A percentile compares a stretch with the other conserved stretches of the same genome.
Evolutionary conservation across 2,329 filamentous ascomycete species (phyloP).

Genomic region (Fusarium nurragi): DNA sequence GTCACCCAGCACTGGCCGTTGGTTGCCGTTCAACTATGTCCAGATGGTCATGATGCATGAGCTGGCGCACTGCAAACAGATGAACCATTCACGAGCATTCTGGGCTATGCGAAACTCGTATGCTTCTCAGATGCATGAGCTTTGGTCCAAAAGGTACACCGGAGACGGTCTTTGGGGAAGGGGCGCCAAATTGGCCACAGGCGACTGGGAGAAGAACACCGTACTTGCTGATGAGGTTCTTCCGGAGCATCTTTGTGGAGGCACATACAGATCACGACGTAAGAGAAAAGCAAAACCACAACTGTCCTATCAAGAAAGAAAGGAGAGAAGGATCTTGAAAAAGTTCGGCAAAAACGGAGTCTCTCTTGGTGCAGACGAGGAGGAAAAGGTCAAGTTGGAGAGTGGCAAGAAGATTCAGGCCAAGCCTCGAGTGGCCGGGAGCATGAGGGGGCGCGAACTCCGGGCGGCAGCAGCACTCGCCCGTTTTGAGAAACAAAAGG

Average conservation of each 20-base stretch:
- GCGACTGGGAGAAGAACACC: slow-evolving; percentile 65
- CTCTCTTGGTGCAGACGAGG: slow-evolving; percentile 74
- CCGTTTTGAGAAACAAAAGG: slow-evolving; percentile 70
- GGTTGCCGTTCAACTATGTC: slow-evolving; percentile 85
- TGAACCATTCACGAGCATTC: slow-evolving; percentile 86
- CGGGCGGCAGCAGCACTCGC: slow-evolving; percentile 80
- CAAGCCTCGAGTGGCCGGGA: slow-evolving; percentile 78
- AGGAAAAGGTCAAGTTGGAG: slow-evolving; percentile 72
- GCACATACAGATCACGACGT: slow-evolving; percentile 73
- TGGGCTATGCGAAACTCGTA: slow-evolving; percentile 82
- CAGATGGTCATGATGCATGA: slow-evolving; percentile 98
- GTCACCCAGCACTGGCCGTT: slow-evolving; percentile 68
- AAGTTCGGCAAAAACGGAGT: slow-evolving; percentile 80
- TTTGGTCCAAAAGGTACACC: slow-evolving; percentile 77
- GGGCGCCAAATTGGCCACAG: slow-evolving; percentile 70
- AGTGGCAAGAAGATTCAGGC: slow-evolving; percentile 68
- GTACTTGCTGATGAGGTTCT: slow-evolving; percentile 64
- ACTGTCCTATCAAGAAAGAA: slow-evolving; percentile 74
- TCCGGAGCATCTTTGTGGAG: slow-evolving; percentile 81
- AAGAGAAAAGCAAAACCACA: slow-evolving; percentile 64
- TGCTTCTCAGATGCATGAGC: slow-evolving; percentile 72
- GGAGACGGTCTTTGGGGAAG: slow-evolving; percentile 87
- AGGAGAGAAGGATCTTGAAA: slow-evolving; percentile 75
- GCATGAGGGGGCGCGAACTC: slow-evolving; percentile 77
- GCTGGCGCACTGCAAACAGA: slow-evolving; percentile 87